Percentiles rank a stretch among this genome's conserved stretches.
Evolutionary conservation across 2,329 filamentous ascomycete species (phyloP).

Genomic region (Epichloe gansuensis): DNA sequence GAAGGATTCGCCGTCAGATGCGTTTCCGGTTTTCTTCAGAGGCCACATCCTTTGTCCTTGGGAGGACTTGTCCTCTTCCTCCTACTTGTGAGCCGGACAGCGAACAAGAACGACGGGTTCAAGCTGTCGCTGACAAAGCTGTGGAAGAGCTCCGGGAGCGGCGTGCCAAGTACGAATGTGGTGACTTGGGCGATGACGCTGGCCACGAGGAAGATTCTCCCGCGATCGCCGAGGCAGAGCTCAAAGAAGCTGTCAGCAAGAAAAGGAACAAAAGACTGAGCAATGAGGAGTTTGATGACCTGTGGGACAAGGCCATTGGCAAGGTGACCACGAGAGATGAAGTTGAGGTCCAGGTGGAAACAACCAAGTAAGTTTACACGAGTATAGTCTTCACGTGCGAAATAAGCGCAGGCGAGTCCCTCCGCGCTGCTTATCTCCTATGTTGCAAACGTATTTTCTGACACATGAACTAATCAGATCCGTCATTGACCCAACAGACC

Average conservation of each 20-base stretch:
- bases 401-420: not conserved
- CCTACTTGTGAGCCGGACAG: slow-evolving; percentile 93
- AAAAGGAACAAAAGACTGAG: slow-evolving; percentile 75
- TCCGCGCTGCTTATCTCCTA: not conserved
- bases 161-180: slow-evolving; percentile 83
- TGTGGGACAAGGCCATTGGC: slow-evolving; percentile 64
- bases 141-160: slow-evolving; percentile 77
- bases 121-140: slow-evolving; percentile 76
- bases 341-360: slow-evolving; percentile 33
- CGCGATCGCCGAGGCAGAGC: slow-evolving; percentile 51
- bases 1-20: slow-evolving; percentile 65
- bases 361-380: slow-evolving; percentile 38
- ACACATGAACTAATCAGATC: slow-evolving; percentile 76
- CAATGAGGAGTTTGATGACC: slow-evolving; percentile 80
- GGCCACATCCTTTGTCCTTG: slow-evolving; percentile 71
- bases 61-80: slow-evolving; percentile 67
- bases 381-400: slow-evolving; percentile 7
- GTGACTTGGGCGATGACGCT: slow-evolving; percentile 52
- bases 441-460: slow-evolving; percentile 29
- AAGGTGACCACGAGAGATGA: slow-evolving; percentile 56
- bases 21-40: slow-evolving; percentile 76
- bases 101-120: slow-evolving; percentile 77
- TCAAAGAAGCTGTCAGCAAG: slow-evolving; percentile 65
- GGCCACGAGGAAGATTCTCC: slow-evolving; percentile 48
- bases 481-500: slow-evolving; percentile 60